Conservation (phyloP, 2,329 filamentous ascomycete genomes). For the Trichoderma citrinoviride region DNA sequence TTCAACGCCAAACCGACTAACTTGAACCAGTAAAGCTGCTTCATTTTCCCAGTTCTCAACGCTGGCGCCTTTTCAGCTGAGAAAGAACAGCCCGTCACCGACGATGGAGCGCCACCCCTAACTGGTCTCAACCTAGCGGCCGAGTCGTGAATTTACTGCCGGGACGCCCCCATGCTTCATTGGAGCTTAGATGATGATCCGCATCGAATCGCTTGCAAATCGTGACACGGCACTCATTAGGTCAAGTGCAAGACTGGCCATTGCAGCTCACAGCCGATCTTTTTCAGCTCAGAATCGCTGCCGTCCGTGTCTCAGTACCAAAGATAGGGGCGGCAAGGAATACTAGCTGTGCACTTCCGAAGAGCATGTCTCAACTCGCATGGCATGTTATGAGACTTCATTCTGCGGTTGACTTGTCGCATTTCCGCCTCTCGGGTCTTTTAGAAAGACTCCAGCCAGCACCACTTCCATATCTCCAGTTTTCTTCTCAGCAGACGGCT, state of each 20-base stretch:
- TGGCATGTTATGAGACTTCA: background rate
- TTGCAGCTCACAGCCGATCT: background rate
- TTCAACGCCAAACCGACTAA: background rate
- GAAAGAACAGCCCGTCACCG: background rate
- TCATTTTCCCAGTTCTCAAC: background rate
- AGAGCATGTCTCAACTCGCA: background rate
- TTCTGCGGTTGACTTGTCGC: background rate
- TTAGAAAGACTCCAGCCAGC: background rate
- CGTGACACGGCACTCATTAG: slow-evolving; percentile 5
- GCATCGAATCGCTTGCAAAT: slow-evolving; percentile 2
- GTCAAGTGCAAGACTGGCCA: background rate
- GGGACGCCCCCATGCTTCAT: background rate
- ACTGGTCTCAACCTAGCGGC: background rate
- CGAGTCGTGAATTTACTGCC: background rate
- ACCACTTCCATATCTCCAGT: background rate
- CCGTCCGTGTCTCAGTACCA: background rate
- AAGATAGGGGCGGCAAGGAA: background rate
- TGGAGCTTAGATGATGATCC: slow-evolving; percentile 5
- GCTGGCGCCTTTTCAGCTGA: slow-evolving; percentile 14
- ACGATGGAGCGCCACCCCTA: slow-evolving; percentile 8
- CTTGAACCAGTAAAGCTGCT: background rate
- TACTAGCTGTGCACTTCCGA: background rate
- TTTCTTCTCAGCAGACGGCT: background rate
- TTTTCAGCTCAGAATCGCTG: background rate
- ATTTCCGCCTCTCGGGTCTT: background rate